A percentile compares a stretch with the other conserved stretches of the same genome.
Evolutionary conservation across 371 early-diverging fungal genomes (phyloP).

Genomic region (Funneliformis caledonium): DNA sequence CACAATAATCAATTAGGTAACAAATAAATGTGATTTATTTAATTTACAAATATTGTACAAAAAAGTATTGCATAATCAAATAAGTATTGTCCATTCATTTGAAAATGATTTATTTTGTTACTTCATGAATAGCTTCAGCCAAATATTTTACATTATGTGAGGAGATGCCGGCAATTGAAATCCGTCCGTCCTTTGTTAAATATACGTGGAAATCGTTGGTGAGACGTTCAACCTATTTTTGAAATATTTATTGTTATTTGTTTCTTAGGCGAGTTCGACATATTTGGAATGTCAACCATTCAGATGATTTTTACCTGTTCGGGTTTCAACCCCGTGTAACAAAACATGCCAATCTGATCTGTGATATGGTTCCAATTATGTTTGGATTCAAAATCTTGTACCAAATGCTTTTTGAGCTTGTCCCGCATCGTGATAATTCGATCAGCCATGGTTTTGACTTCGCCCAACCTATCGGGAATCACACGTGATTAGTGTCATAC

Average conservation of each 20-base stretch:
- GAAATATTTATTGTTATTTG: not conserved
- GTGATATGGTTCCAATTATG: slow-evolving; percentile 94
- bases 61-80: not conserved
- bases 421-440: slow-evolving; percentile 95
- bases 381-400: slow-evolving; percentile 80
- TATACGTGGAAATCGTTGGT: slow-evolving; percentile 90
- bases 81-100: not conserved
- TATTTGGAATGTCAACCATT: not conserved
- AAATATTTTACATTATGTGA: slow-evolving; percentile 93
- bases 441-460: slow-evolving; percentile 97
- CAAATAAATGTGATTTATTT: no score
- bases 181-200: slow-evolving; percentile 95
- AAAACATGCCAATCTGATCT: slow-evolving; percentile 99
- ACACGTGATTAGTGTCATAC: no score
- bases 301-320: slow-evolving; percentile 59
- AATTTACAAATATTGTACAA: no score
- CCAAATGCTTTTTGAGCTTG: slow-evolving; percentile 79
- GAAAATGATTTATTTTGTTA: slow-evolving; percentile 70
- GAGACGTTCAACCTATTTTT: slow-evolving; percentile 74
- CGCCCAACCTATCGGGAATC: slow-evolving; percentile 58
- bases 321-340: slow-evolving; percentile 94
- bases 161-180: slow-evolving; percentile 96
- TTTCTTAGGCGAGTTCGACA: not conserved
- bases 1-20: no score
- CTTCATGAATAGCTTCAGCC: slow-evolving; percentile 94